These are phyloP conservation scores for Backusella macrospora DNA, from an alignment of 192 early-diverging fungal genomes.

Conservation along the genomic window DNA sequence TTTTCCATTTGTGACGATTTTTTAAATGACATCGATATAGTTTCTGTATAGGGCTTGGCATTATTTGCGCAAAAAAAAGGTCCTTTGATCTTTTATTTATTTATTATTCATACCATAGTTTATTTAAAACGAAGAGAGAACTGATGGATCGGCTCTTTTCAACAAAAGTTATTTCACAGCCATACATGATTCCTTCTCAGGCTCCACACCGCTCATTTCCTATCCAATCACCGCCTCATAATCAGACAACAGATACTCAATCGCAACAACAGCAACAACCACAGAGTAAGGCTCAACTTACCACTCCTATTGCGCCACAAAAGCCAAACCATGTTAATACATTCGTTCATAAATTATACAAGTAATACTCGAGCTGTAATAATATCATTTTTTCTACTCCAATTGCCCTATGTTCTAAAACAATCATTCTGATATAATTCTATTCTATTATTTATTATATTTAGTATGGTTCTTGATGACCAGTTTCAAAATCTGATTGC, in stretches of 20 bases:
- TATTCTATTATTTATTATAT: neutral
- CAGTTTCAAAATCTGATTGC: conserved; percentile 87
- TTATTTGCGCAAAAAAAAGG: neutral
- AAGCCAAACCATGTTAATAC: conserved; percentile 27
- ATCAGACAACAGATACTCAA: conserved; percentile 11
- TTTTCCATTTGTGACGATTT: conserved; percentile 21
- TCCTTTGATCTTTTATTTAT: neutral
- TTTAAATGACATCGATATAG: conserved; percentile 6
- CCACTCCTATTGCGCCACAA: neutral
- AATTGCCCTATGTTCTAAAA: neutral
- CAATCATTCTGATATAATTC: conserved; percentile 5
- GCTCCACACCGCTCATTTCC: conserved; percentile 13
- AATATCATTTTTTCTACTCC: neutral
- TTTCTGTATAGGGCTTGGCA: conserved; percentile 15
- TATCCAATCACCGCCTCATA: conserved; percentile 23
- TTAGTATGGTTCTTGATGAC: conserved; percentile 82
- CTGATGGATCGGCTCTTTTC: conserved; percentile 18
- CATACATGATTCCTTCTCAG: conserved; percentile 18
- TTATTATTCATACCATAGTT: neutral
- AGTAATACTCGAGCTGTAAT: conserved; percentile 26
- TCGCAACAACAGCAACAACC: conserved; percentile 15
- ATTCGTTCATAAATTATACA: conserved; percentile 44
- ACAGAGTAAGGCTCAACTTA: neutral
- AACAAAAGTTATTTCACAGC: neutral
- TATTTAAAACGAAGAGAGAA: neutral